Evolutionary conservation across 2,329 filamentous ascomycete genomes (phyloP).

Genomic region (Tolypocladium tropicale): DNA sequence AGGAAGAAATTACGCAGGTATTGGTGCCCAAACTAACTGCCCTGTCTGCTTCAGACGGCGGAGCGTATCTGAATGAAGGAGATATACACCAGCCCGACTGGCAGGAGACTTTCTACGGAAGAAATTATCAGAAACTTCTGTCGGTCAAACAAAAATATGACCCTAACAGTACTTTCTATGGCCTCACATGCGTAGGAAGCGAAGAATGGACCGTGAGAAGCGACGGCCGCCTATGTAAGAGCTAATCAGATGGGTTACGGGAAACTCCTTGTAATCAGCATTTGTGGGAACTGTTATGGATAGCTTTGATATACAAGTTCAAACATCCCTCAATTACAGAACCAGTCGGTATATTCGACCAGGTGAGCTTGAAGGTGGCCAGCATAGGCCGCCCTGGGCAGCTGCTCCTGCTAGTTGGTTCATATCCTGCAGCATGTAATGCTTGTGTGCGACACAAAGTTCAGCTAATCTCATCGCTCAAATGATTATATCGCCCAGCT

Average conservation of each 20-base stretch:
- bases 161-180: constrained; percentile 33
- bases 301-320: neutral
- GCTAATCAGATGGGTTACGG: neutral
- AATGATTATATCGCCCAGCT: no score
- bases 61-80: constrained; percentile 41
- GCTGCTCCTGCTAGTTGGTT: no score
- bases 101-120: constrained; percentile 34
- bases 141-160: constrained; percentile 42
- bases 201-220: constrained; percentile 34
- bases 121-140: constrained; percentile 30
- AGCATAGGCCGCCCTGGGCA: no score
- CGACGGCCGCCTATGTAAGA: constrained; percentile 29
- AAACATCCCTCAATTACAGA: no score
- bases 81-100: constrained; percentile 33
- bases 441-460: no score
- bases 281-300: neutral
- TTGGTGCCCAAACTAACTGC: neutral
- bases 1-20: neutral
- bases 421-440: no score
- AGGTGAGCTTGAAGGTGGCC: no score
- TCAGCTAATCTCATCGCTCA: no score
- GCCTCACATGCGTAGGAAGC: constrained; percentile 37
- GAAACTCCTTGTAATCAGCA: neutral
- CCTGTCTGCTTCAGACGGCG: constrained; percentile 11
- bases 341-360: no score